Base-by-base conservation (phyloP, 2,329 filamentous ascomycete species). In the Trichoderma sp. region DNA sequence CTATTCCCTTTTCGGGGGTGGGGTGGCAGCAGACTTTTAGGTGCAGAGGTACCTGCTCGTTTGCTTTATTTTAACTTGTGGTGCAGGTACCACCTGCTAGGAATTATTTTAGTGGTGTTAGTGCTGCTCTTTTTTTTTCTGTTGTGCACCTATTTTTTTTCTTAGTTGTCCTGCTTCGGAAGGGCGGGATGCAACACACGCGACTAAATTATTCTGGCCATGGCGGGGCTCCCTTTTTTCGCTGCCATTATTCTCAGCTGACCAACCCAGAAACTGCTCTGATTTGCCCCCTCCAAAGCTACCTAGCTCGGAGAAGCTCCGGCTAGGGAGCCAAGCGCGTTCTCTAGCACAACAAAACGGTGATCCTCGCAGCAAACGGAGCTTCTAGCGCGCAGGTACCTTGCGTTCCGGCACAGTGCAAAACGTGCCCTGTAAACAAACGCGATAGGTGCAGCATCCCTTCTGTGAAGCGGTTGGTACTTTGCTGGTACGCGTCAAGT, bases 1-100 rank as follows among this genome's bases (percentile, higher is more conserved):
- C 73, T 73, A 71, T 71, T 66, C 73, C 73, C 14, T 43, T 63
- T 73, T 65, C 34, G 72, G 71, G 72, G 69, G 70, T 61, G 73
- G 72, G 63, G 73, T 70, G 73, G 62, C 62, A 18, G 21, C 39
- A 36, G 62, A 21, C n/a, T 58, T 64, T 62, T 28, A 18, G 26
- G 7, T 12, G 53, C 47, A 73, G 47, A 68, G 43, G 63, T 68
- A 69, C 72, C 24, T 71, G 68, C 67, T 63, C 67, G 53, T 72
- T 62, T 58, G 15, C 24, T 65, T 39, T 21, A 60, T 65, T 58
- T 47, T 47, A 64, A 64, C 65, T 60, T 64, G 32, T 34, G 30
- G 43, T 26, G 36, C n/a, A 62, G 43, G 71, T 66, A 65, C 68
- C 61, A 28, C 34, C 3, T 36, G 57, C 71, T 68, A 71, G 14